Evolutionary conservation across 1,284 basidiomycete genomes (phyloP), one percentile per base, ranked within the genome.

Genomic region (Boletellus deceptivus): DNA sequence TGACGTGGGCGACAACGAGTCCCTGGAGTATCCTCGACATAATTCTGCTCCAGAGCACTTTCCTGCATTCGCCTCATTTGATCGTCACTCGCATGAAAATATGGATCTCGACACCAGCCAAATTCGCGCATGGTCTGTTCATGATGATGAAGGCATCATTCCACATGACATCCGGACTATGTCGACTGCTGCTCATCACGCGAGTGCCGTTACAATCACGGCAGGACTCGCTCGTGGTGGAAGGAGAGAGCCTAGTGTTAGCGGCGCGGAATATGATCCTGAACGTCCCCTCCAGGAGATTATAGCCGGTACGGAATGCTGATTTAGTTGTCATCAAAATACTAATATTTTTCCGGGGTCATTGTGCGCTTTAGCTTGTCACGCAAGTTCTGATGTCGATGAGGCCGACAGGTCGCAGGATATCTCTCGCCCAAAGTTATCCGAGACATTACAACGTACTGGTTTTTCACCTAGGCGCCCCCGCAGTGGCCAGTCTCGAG

Each of bases 111-210:
- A 81, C 43, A 73, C 72, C 24, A 79, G 77, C 57, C 75, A 77
- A 34, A 67, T 77, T 36, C 78, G 83, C 50, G 75, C 75, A 0
- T 88, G 84, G 83, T 85, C 84, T 6, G 83, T 83, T 63, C 79
- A 86, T 44, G 80, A 83, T 46, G 80, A 80, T 11, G 83, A 84
- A 14, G 83, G 80, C 7, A 70, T 84, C 35, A 73, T 77, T 56
- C 83, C 84, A 1, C 87, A 83, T 55, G 80, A 74, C 18, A 80
- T 77, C 18, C 79, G 83, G 51, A 88, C 90, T 0, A 72, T 89
- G 52, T 92, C 89, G 0, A 93, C 91, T 0, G 83, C 83, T 11
- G 89, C 84, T 3, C 92, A 95, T 67, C 92, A 95, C 69, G 90
- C 89, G 24, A 91, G 87, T 56, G 89, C 82, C 0, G 75, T 93